Evolutionary conservation across 2,329 filamentous ascomycete species (phyloP).

Genomic region (Dothistroma pini): DNA sequence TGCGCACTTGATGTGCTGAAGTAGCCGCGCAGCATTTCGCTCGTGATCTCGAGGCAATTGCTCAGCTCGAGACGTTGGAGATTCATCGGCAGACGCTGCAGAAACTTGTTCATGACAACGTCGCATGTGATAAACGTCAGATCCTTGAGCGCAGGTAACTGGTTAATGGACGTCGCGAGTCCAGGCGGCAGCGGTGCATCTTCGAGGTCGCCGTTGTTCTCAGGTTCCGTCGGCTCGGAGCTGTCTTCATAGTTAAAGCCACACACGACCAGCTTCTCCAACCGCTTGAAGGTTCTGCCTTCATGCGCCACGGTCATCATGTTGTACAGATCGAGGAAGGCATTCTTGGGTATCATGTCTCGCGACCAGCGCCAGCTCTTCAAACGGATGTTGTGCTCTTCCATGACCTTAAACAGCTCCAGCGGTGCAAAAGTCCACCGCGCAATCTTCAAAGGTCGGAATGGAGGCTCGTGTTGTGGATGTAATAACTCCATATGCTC

Average conservation of each 20-base stretch:
- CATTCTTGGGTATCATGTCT: constrained; percentile 27
- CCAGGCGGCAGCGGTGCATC: constrained; percentile 12
- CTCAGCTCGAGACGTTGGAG: constrained; percentile 68
- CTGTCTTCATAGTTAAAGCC: constrained; percentile 32
- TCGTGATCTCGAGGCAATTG: constrained; percentile 73
- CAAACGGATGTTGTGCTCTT: constrained; percentile 45
- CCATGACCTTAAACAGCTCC: constrained; percentile 62
- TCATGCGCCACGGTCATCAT: constrained; percentile 37
- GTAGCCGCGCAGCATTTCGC: constrained; percentile 62
- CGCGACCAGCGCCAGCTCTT: constrained; percentile 54
- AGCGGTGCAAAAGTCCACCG: constrained; percentile 65
- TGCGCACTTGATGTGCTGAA: constrained; percentile 63
- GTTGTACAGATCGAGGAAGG: constrained; percentile 22
- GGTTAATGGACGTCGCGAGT: constrained; percentile 48
- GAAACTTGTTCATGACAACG: constrained; percentile 62
- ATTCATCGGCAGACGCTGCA: constrained; percentile 64
- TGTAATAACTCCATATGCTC: constrained; percentile 69
- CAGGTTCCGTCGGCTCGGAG: constrained; percentile 36
- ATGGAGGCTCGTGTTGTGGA: constrained; percentile 64
- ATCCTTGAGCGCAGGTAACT: constrained; percentile 61
- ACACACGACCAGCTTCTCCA: constrained; percentile 58
- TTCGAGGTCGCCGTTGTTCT: constrained; percentile 21
- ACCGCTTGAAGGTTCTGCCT: constrained; percentile 47
- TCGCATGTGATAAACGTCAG: constrained; percentile 73
- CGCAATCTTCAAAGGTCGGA: constrained; percentile 51